Conservation (phyloP, 225 moss, liverwort and hornwort species). For the Asterella californica region DNA sequence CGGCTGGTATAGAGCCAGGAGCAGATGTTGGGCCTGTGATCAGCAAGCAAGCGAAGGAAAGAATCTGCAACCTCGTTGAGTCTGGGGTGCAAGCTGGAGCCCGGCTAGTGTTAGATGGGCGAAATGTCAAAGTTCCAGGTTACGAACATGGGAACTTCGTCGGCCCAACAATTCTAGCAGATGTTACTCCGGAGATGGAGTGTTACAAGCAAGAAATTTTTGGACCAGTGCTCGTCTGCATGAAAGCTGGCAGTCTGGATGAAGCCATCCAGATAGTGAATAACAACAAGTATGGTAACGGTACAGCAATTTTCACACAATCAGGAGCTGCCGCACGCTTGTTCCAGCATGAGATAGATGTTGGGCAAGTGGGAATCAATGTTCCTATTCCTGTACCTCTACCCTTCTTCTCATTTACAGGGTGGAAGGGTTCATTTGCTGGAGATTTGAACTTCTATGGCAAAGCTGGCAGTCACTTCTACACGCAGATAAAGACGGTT, state of each 20-base stretch:
- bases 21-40: slow-evolving; percentile 94
- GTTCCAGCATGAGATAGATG: slow-evolving; percentile 92
- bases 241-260: slow-evolving; percentile 67
- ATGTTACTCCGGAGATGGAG: slow-evolving; percentile 83
- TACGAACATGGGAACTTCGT: slow-evolving; percentile 92
- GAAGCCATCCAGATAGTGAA: slow-evolving; percentile 84
- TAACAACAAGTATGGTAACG: slow-evolving; percentile 84
- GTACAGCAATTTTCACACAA: slow-evolving; percentile 89
- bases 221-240: slow-evolving; percentile 85
- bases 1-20: slow-evolving; percentile 68
- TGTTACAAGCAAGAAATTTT: slow-evolving; percentile 97
- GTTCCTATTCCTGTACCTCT: slow-evolving; percentile 96
- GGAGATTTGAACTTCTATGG: slow-evolving; percentile 98
- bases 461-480: slow-evolving; percentile 86
- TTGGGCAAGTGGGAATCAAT: slow-evolving; percentile 96
- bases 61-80: slow-evolving; percentile 76
- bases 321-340: slow-evolving; percentile 86
- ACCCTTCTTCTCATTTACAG: slow-evolving; percentile 97
- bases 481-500: slow-evolving; percentile 89
- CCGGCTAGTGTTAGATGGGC: slow-evolving; percentile 80
- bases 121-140: slow-evolving; percentile 68
- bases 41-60: slow-evolving; percentile 87
- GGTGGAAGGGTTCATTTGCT: slow-evolving; percentile 87
- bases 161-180: slow-evolving; percentile 88
- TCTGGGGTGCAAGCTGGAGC: slow-evolving; percentile 73